phyloP scores from a whole-genome alignment of 371 early-diverging fungal species.

The Chytridium lagenaria region DNA sequence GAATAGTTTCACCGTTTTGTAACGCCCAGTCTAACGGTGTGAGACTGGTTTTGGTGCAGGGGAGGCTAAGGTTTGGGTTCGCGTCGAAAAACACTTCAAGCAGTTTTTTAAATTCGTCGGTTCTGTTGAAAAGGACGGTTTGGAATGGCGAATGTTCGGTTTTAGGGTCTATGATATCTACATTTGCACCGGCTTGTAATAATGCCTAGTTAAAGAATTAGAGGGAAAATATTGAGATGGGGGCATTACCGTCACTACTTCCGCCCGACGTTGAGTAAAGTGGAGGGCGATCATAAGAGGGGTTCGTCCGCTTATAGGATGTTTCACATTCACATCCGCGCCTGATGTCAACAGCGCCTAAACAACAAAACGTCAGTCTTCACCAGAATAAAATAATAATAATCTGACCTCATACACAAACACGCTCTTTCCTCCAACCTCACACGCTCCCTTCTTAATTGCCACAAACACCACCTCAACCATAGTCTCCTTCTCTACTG shows the following conservation, averaged over 20 bases:
- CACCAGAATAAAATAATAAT: neutral
- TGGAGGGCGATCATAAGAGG: conserved; percentile 33
- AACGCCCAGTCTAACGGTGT: conserved; percentile 64
- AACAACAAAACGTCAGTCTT: conserved; percentile 13
- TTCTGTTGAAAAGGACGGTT: conserved; percentile 26
- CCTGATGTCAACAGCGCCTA: conserved; percentile 46
- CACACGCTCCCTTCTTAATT: neutral
- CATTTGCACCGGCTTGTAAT: conserved; percentile 46
- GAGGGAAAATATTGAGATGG: too few relatives aligned
- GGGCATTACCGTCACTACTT: too few relatives aligned
- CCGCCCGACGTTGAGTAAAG: neutral
- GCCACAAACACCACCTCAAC: neutral
- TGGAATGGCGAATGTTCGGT: conserved; percentile 55
- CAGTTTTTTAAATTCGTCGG: conserved; percentile 7
- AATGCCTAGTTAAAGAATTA: conserved; percentile 23
- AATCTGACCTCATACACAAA: neutral
- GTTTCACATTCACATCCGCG: conserved; percentile 39
- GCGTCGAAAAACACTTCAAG: neutral
- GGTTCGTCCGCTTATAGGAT: conserved; percentile 38
- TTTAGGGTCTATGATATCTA: conserved; percentile 46
- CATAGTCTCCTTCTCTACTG: neutral
- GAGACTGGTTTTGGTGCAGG: conserved; percentile 53
- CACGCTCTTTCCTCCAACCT: conserved; percentile 4
- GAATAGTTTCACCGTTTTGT: conserved; percentile 33
- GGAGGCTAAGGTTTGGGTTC: conserved; percentile 41